Base-by-base conservation (phyloP, 352 stramenopile species). In the Phytophthora cactorum region DNA sequence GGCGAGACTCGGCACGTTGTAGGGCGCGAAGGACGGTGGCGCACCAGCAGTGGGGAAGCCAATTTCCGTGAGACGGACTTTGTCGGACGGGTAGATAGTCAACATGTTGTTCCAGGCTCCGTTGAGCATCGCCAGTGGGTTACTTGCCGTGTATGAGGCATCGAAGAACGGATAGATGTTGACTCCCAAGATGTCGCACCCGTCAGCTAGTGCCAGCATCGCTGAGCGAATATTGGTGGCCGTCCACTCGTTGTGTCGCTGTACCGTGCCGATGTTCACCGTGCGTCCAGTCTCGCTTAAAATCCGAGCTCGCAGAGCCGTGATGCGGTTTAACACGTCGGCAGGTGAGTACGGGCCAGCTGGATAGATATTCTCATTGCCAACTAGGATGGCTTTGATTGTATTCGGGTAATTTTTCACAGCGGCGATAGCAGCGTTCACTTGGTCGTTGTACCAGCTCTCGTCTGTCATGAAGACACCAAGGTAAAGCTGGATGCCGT, bases 81-180 rank as follows among this genome's bases (percentile, higher is more conserved):
- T 95, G 9, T 64, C 17, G 0, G 53, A 56, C 1, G 79, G 60
- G 56, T 88, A 95, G 15, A 76, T 22, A 11, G 44, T 63, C 17
- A 80, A 39, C 70, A 95, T 86, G 27, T 63, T 52, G 52, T 87
- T 75, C 87, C 86, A 94, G 12, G 81, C 60, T 6, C 62, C 75
- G 36, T 91, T 77, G 3, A 94, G 75, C 59, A 91, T 72, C 14
- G 72, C 72, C 1, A 84, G 32, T 28, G 82, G 81, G 15, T 81
- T 63, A 15, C 52, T 64, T 4, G 71, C 45, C 46, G 79, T 72
- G 75, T 92, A 93, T 38, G 70, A 81, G 9, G 31, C 56, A 39
- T 91, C 77, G 49, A 92, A 91, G 72, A 93, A 93, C 2, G 84
- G 84, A 50, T 92, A 92, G 52, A 91, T 89, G 58, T 92, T 94